phyloP scores from a whole-genome alignment of 2,329 filamentous ascomycete species.

The Colletotrichum siamense region DNA sequence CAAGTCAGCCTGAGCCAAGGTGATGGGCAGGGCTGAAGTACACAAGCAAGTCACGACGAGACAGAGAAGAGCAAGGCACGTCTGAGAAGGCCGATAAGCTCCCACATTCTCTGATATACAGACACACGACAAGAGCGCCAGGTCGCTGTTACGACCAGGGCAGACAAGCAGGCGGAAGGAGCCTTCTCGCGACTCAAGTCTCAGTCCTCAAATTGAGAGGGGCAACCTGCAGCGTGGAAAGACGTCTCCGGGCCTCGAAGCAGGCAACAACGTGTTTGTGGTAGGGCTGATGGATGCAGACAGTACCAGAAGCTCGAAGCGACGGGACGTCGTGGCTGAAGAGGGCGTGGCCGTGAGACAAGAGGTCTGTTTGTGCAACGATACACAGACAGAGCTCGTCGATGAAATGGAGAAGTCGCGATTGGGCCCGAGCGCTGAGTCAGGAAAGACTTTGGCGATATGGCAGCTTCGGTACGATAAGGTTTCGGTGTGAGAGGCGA shows the following conservation, averaged over 20 bases:
- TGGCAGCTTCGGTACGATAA: not conserved
- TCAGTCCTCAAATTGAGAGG: not conserved
- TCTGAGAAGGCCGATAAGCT: not conserved
- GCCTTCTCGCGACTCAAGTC: not conserved
- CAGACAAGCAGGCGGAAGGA: not conserved
- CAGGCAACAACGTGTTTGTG: not conserved
- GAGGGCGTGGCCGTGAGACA: not conserved
- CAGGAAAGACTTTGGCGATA: not conserved
- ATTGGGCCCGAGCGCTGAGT: conserved; percentile 5
- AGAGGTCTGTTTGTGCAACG: not conserved
- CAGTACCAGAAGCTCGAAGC: not conserved
- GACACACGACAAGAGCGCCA: not conserved
- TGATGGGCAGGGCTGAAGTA: conserved; percentile 4
- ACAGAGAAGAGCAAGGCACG: not conserved
- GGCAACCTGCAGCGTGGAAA: not conserved
- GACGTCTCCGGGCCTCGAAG: not conserved
- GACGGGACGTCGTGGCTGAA: not conserved
- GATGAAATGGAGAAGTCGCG: not conserved
- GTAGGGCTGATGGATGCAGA: not conserved
- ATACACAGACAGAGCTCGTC: not conserved
- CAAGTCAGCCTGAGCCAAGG: conserved; percentile 12
- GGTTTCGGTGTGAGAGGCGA: conserved; percentile 13
- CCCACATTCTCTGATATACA: not conserved
- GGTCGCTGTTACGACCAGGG: not conserved
- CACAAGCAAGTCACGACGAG: not conserved